Evolutionary conservation across 352 stramenopile genomes (phyloP).

Genomic region (Pythium chondricola): DNA sequence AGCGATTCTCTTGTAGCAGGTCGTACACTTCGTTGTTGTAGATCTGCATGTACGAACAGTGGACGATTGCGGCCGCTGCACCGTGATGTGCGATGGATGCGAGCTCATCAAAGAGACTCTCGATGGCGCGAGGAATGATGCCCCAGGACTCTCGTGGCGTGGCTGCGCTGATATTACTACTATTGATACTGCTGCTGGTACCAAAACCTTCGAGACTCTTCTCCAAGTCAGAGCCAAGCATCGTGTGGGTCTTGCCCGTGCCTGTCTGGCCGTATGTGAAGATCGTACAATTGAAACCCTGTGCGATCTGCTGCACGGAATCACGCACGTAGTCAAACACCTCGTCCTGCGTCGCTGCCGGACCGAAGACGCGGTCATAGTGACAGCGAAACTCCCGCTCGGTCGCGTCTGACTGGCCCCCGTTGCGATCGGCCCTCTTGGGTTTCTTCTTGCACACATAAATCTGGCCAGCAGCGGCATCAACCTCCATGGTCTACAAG

Average conservation of each 20-base stretch:
- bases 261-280: slow-evolving; percentile 90
- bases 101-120: slow-evolving; percentile 78
- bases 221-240: slow-evolving; percentile 73
- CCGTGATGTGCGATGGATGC: slow-evolving; percentile 37
- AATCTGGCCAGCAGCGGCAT: slow-evolving; percentile 25
- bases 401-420: not conserved
- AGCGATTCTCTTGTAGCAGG: slow-evolving; percentile 57
- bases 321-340: slow-evolving; percentile 73
- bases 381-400: slow-evolving; percentile 47
- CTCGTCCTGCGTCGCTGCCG: slow-evolving; percentile 48
- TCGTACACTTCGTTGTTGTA: slow-evolving; percentile 87
- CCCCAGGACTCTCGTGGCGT: slow-evolving; percentile 34
- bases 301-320: slow-evolving; percentile 67
- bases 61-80: slow-evolving; percentile 52
- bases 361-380: slow-evolving; percentile 76
- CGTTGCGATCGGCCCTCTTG: slow-evolving; percentile 13
- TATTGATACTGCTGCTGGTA: too few species aligned
- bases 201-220: slow-evolving; percentile 23
- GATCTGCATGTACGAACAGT: slow-evolving; percentile 91
- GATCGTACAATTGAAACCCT: slow-evolving; percentile 89
- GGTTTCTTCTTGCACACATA: slow-evolving; percentile 47
- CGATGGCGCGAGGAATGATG: slow-evolving; percentile 82
- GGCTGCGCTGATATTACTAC: not conserved
- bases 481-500: slow-evolving; percentile 28
- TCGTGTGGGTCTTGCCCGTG: slow-evolving; percentile 89